Evolutionary conservation across 306 rosid genomes (phyloP).

Genomic region (Dryas alaskensis): DNA sequence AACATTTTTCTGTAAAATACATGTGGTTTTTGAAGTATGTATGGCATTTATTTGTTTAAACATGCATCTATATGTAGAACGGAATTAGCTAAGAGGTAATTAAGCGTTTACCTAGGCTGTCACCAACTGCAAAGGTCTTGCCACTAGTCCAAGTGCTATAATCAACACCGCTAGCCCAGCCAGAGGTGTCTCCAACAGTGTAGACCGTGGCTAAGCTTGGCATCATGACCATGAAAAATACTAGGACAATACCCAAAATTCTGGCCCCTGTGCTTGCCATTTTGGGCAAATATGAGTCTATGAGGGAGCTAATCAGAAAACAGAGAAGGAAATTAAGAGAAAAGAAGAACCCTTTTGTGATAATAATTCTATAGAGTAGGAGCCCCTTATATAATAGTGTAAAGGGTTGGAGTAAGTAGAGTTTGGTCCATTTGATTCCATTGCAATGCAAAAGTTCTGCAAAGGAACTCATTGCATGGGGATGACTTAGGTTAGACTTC

Average conservation of each 20-base stretch:
- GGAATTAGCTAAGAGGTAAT: not conserved
- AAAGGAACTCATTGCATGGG: constrained; percentile 32
- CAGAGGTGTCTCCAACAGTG: constrained; percentile 73
- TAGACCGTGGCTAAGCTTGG: constrained; percentile 50
- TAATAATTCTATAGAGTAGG: constrained; percentile 15
- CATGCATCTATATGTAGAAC: too few relatives aligned
- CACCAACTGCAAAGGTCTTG: constrained; percentile 69
- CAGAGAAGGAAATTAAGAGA: not conserved
- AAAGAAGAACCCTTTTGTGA: constrained; percentile 18
- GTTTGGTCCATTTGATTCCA: constrained; percentile 48
- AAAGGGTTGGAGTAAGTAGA: constrained; percentile 47
- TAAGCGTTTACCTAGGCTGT: constrained; percentile 53
- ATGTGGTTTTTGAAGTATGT: not conserved
- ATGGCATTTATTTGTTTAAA: too few relatives aligned
- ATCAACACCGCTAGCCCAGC: constrained; percentile 66
- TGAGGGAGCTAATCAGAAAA: not conserved
- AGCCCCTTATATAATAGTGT: constrained; percentile 41
- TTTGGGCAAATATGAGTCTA: not conserved
- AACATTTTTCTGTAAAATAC: too few relatives aligned
- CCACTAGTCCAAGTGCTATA: constrained; percentile 71
- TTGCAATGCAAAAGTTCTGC: constrained; percentile 13
- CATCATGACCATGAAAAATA: constrained; percentile 38
- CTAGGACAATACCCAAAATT: constrained; percentile 33
- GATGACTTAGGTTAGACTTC: constrained; percentile 55
- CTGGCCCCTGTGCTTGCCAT: constrained; percentile 46